Percentiles rank a stretch among this genome's conserved stretches.
Conservation (phyloP, 305 asterid species). For the Caryopteris hybrid region DNA sequence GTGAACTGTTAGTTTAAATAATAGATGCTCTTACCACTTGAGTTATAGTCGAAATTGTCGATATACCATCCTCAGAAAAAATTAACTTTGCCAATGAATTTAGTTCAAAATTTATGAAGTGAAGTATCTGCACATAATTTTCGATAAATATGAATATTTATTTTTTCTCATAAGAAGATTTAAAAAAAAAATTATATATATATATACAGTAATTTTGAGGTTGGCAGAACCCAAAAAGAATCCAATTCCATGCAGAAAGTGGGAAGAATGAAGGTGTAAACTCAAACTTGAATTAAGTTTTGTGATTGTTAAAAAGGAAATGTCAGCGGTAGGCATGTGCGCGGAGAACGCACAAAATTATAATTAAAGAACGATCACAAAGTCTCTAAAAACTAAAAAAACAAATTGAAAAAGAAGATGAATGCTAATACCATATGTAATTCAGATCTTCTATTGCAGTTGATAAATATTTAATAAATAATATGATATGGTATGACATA, state of each 20-base stretch:
- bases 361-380: neutral
- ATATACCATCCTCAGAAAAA: neutral
- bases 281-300: neutral
- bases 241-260: conserved; percentile 4
- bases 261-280: conserved; percentile 9
- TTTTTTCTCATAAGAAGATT: neutral
- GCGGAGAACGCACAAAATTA: neutral
- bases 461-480: too few relatives aligned
- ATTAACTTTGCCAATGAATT: neutral
- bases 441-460: too few relatives aligned
- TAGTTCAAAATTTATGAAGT: neutral
- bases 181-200: too few relatives aligned
- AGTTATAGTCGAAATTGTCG: too few relatives aligned
- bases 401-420: too few relatives aligned
- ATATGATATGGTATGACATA: too few relatives aligned
- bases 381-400: too few relatives aligned
- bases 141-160: neutral
- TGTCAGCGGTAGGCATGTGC: conserved; percentile 13
- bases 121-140: neutral
- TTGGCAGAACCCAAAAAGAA: conserved; percentile 15
- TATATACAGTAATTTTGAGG: neutral
- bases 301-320: neutral
- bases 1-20: too few relatives aligned
- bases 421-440: too few relatives aligned
- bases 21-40: too few relatives aligned